Base-by-base conservation (phyloP, 176 grass and related monocot genomes). In the Paspalum notatum region DNA sequence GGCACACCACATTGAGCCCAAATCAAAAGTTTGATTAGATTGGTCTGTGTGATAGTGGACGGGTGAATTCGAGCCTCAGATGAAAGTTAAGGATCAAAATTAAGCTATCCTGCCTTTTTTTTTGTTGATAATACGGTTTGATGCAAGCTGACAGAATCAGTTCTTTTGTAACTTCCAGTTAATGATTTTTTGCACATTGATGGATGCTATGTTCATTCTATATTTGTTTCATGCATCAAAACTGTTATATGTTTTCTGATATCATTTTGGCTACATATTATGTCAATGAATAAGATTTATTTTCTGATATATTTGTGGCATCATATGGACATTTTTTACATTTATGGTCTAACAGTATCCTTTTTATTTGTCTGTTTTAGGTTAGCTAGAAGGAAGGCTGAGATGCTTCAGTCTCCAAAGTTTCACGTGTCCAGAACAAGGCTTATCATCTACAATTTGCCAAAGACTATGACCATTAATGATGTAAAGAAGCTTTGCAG, bases 351-450 rank as follows among this genome's bases (percentile, higher is more conserved):
- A 21, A 66, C 24, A 24, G 8, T 44, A 27, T 32, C 16, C 22
- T 67, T 7, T 76, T 75, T 67, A 66, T 74, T 74, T 65, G 17
- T 74, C 18, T 66, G 14, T 55, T 66, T 85, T 78, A 98, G 92
- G 81, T 88, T 92, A 50, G 75, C 84, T 66, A 98, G 84, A 83
- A 95, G 91, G 75, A 98, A 98, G 85, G 27, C 27, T 12, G 90
- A 93, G 84, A 98, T 95, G 95, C 88, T 98, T 51, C 84, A 82
- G 72, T 98, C 95, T 84, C 95, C 95, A 84, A 98, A 98, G 79
- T 98, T 98, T 59, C 92, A 98, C 22, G 95, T 98, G 37, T 95
- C 95, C 26, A 91, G 82, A 86, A 98, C 90, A 77, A 91, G 86
- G 69, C 85, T 98, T 85, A 95, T 98, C 76, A 90, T 98, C 55